A percentile compares a stretch with the other conserved stretches of the same genome.
phyloP scores from a whole-genome alignment of 2,329 filamentous ascomycete species.

The Pseudogymnoascus sp. region DNA sequence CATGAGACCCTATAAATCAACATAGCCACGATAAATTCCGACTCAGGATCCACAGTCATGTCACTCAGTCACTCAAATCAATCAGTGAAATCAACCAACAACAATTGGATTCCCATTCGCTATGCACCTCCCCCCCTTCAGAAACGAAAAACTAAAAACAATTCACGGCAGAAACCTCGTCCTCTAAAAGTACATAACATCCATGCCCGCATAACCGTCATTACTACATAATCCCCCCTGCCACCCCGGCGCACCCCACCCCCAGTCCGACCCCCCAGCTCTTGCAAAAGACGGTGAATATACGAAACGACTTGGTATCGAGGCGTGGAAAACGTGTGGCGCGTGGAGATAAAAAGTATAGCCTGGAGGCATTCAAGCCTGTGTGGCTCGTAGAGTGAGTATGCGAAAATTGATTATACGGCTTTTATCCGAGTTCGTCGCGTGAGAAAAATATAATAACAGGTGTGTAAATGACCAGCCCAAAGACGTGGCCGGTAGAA shows the following conservation, averaged over 20 bases:
- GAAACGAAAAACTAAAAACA: constrained; percentile 2
- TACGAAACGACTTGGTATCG: constrained; percentile 7
- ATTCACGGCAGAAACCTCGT: background rate
- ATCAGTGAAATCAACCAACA: background rate
- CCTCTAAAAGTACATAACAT: constrained; percentile 7
- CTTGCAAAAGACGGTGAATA: constrained; percentile 9
- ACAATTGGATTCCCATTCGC: background rate
- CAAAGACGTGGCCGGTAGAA: background rate
- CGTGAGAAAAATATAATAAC: constrained; percentile 2
- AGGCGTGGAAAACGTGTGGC: constrained; percentile 6
- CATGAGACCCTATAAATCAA: background rate
- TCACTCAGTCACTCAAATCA: background rate
- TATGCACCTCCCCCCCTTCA: background rate
- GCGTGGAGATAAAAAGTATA: constrained; percentile 2
- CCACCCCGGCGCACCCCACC: background rate
- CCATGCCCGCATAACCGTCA: constrained; percentile 2
- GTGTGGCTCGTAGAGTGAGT: background rate
- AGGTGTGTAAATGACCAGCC: constrained; percentile 7
- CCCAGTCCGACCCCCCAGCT: constrained; percentile 1
- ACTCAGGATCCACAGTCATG: background rate
- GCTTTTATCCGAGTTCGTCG: constrained; percentile 7
- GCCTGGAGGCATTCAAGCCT: background rate
- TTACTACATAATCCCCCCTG: background rate
- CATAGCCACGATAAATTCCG: background rate
- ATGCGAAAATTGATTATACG: background rate